Base-by-base conservation (phyloP, 2,329 filamentous ascomycete species). In the Sporothrix globosa region DNA sequence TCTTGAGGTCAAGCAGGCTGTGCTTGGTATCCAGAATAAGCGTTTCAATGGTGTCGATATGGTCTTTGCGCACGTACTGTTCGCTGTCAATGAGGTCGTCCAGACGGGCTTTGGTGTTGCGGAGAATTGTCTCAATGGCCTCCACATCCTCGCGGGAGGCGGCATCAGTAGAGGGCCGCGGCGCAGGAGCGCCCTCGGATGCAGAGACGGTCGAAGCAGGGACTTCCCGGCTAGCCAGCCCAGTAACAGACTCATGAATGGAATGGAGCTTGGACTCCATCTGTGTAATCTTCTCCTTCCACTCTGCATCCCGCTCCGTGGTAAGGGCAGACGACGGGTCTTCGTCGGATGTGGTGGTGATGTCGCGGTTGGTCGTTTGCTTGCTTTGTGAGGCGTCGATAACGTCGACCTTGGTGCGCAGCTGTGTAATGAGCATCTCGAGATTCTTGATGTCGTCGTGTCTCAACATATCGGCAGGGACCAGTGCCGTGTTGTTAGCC, bases 81-180 rank as follows among this genome's bases (percentile, higher is more conserved):
- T 93, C 91, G 3, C 88, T 86, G 67, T 94, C 87, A 66, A 97
- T 87, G 24, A 88, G 79, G 71, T 97, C 93, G 71, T 97, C 95
- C 11, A 98, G 83, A 61, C 92, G 92, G 5, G 90, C 89, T 78
- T 97, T 97, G 44, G 93, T 94, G 78, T 97, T 97, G 54, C 91
- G 89, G 14, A 98, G 85, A 65, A 98, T 89, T 0, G 91, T 96
- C 79, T 97, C 95, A 71, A 98, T 94, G 13, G 93, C 93, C 72
- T 95, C 89, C 0, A 94, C 92, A 75, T 98, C 94, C 74, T 97
- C 93, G 77, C 92, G 92, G 44, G 85, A 88, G 6, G 91, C 89
- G 2, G 84, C 78, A 50, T 89, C 88, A 2, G 76, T 76, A 4
- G 73, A 70, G 1, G 67, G 27, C 1, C 69, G 70, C 3, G 71